Percentiles rank a stretch among this genome's conserved stretches.
phyloP scores from a whole-genome alignment of 2,329 filamentous ascomycete genomes.

The Dactylellina cionopaga region DNA sequence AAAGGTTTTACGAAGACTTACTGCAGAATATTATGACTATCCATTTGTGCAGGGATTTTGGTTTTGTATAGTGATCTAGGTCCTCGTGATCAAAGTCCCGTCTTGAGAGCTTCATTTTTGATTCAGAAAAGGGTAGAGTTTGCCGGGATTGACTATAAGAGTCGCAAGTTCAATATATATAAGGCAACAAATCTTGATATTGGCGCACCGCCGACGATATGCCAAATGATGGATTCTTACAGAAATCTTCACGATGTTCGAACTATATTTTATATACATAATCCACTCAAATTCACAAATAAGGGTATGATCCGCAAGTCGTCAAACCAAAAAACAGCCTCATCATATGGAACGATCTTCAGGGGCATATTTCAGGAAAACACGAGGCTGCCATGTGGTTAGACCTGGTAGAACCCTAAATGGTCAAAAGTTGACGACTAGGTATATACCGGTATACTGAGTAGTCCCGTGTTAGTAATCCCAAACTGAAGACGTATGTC shows the following conservation, averaged over 20 bases:
- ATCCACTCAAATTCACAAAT: background rate
- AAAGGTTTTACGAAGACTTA: constrained; percentile 22
- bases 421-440: no score
- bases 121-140: background rate
- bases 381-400: background rate
- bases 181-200: no score
- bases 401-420: no score
- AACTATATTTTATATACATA: no score
- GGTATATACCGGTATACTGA: no score
- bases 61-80: constrained; percentile 35
- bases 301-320: background rate
- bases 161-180: no score
- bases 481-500: no score
- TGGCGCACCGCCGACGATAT: background rate
- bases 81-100: constrained; percentile 42
- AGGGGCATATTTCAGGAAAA: background rate
- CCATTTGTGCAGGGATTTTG: constrained; percentile 10
- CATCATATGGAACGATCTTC: background rate
- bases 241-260: no score
- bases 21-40: constrained; percentile 27
- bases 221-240: background rate
- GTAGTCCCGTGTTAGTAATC: background rate
- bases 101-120: constrained; percentile 6
- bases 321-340: background rate
- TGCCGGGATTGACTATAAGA: no score